Evolutionary conservation across 129 eudicot species (phyloP).

Genomic region (sunflower (Helianthus annuus)): DNA sequence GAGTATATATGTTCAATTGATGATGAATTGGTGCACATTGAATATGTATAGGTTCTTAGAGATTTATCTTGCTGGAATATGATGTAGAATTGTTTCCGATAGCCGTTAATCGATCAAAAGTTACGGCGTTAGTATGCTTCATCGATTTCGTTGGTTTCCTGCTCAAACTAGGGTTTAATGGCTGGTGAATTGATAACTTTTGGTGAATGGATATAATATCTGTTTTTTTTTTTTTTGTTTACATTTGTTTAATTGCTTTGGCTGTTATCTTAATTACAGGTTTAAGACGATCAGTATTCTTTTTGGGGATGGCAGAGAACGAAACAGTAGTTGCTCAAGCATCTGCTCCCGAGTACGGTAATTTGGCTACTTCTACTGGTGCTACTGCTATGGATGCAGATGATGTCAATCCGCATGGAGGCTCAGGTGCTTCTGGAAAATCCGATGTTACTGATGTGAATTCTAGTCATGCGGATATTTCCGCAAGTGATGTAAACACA

Average conservation of each 20-base stretch:
- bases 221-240: not conserved
- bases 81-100: not conserved
- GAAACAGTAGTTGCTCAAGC: constrained; percentile 59
- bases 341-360: constrained; percentile 40
- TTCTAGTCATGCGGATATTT: constrained; percentile 42
- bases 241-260: not conserved
- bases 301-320: constrained; percentile 56
- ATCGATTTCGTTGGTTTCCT: not conserved
- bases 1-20: not conserved
- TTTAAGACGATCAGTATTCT: constrained; percentile 9
- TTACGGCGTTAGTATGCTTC: not conserved
- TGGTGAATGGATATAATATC: not conserved
- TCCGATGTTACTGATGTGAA: constrained; percentile 24
- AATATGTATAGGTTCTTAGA: constrained; percentile 1
- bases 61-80: not conserved
- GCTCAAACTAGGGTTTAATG: constrained; percentile 13
- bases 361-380: constrained; percentile 38
- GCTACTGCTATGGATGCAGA: constrained; percentile 24
- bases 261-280: constrained; percentile 26
- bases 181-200: not conserved
- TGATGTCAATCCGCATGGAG: constrained; percentile 20
- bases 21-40: constrained; percentile 10
- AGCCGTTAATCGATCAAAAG: not conserved
- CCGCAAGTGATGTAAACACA: constrained; percentile 33
- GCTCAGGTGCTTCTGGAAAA: constrained; percentile 31